Base-by-base conservation (phyloP, 164 flowering plant species). In the Pachysandra terminalis region DNA sequence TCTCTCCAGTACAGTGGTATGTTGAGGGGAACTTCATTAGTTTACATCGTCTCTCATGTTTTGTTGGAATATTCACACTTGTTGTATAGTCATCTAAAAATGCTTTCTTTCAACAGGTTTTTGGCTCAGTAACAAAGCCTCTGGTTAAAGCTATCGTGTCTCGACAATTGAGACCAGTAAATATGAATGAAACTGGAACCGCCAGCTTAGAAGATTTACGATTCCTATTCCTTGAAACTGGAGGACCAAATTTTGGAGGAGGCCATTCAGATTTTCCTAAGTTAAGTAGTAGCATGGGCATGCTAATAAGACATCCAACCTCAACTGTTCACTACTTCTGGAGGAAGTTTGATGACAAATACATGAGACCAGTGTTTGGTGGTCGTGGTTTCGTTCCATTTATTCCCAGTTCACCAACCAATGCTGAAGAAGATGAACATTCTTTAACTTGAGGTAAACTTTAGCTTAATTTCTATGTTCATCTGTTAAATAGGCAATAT, bases 331-430 rank as follows among this genome's bases (percentile, higher is more conserved):
- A 92, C 70, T 75, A 84, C 75, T 82, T 76, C n/a, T 90, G 94
- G 96, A 85, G 94, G 72, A 85, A 82, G 71, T 88, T 90, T 49
- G 96, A 90, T 77, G 84, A 88, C 66, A 78, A 68, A 40, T 88
- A 72, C 79, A 90, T 90, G 96, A 84, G 90, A 67, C 94, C 96
- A 0, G 66, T 87, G 41, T 90, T 90, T 70, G 96, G 96, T 4
- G 93, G 93, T 8, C 75, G 89, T 14, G 90, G 91, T 14, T 90
- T 87, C 45, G 89, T 85, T 53, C 91, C 91, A 0, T 68, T 71
- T 53, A 79, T 77, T 37, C 89, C 91, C 9, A 67, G 88, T 59
- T 83, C 89, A 10, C 87, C 91, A 56, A 75, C 79, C 56, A 84
- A 75, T 41, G 77, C 73, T n/a, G n/a, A n/a, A 45, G 48, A 37